A percentile compares a stretch with the other conserved stretches of the same genome.
phyloP scores from a whole-genome alignment of 2,329 filamentous ascomycete species.

The Pezicula radicicola region DNA sequence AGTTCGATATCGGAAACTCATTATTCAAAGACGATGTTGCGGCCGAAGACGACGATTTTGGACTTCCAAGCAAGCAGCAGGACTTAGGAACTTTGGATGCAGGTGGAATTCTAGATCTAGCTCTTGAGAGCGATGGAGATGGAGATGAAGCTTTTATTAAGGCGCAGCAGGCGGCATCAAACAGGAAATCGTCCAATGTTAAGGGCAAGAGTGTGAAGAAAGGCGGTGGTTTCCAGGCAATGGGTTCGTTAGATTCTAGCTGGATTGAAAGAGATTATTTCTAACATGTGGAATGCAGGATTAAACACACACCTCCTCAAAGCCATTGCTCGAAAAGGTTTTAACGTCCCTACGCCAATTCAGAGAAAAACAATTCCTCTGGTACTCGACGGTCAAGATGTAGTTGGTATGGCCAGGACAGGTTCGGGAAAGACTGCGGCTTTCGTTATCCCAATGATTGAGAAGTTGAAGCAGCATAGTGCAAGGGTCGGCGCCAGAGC shows the following conservation, averaged over 20 bases:
- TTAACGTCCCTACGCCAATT: constrained; percentile 93
- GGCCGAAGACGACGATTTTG: constrained; percentile 40
- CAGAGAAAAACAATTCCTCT: constrained; percentile 95
- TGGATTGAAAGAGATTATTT: constrained; percentile 1
- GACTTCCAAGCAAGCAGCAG: constrained; percentile 28
- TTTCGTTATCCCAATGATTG: constrained; percentile 98
- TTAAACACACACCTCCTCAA: constrained; percentile 81
- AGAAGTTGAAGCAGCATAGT: constrained; percentile 85
- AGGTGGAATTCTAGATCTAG: constrained; percentile 58
- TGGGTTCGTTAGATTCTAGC: constrained; percentile 57
- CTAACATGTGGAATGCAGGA: constrained; percentile 39
- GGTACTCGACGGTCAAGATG: constrained; percentile 84
- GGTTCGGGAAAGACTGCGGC: constrained; percentile 98
- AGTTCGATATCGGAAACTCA: constrained; percentile 83
- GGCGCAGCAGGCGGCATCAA: constrained; percentile 79
- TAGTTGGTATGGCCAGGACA: constrained; percentile 99
- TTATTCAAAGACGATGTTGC: constrained; percentile 64
- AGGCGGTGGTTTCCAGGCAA: constrained; percentile 92
- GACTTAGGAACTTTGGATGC: constrained; percentile 51
- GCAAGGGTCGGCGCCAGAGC: constrained; percentile 82
- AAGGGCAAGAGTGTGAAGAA: constrained; percentile 90
- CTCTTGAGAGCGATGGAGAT: constrained; percentile 54
- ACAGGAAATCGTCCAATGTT: constrained; percentile 77
- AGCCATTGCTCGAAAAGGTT: constrained; percentile 90
- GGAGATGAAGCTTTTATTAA: constrained; percentile 90